Evolutionary conservation across 2,329 filamentous ascomycete genomes (phyloP).

Genomic region (Alternaria longipes): DNA sequence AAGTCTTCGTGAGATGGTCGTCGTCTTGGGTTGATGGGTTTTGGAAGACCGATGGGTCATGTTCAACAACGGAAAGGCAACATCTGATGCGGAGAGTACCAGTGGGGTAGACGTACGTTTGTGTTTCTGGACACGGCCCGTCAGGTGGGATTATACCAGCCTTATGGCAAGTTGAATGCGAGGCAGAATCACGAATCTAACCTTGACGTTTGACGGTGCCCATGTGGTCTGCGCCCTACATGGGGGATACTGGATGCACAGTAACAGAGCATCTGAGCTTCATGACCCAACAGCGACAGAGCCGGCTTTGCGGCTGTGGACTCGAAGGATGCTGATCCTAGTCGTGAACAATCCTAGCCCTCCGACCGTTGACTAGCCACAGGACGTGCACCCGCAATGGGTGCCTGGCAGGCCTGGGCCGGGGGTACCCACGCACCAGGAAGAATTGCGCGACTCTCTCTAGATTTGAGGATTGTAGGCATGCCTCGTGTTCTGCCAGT

Average conservation of each 20-base stretch:
- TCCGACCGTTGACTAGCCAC: constrained; percentile 49
- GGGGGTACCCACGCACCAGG: constrained; percentile 37
- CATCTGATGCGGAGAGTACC: constrained; percentile 38
- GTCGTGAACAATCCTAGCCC: constrained; percentile 45
- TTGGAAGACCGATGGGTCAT: constrained; percentile 48
- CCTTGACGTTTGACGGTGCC: constrained; percentile 34
- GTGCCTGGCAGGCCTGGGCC: constrained; percentile 31
- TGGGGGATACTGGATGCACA: constrained; percentile 47
- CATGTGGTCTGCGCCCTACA: constrained; percentile 45
- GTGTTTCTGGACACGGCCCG: constrained; percentile 35
- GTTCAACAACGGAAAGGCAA: constrained; percentile 38
- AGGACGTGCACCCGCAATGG: constrained; percentile 37
- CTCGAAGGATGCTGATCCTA: constrained; percentile 49
- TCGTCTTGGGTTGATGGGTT: constrained; percentile 38
- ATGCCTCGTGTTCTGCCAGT: constrained; percentile 4
- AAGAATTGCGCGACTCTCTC: constrained; percentile 32
- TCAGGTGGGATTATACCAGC: constrained; percentile 40
- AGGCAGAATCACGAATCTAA: constrained; percentile 46
- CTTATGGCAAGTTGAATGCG: constrained; percentile 41
- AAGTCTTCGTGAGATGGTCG: constrained; percentile 48
- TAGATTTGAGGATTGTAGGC: constrained; percentile 11
- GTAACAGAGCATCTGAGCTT: constrained; percentile 44
- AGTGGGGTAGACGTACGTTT: constrained; percentile 51
- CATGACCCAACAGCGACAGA: constrained; percentile 41
- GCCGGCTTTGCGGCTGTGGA: constrained; percentile 49